These are phyloP conservation scores for Gaultheria prostrata DNA, from an alignment of 148 eudicot species.

Conservation along the genomic window DNA sequence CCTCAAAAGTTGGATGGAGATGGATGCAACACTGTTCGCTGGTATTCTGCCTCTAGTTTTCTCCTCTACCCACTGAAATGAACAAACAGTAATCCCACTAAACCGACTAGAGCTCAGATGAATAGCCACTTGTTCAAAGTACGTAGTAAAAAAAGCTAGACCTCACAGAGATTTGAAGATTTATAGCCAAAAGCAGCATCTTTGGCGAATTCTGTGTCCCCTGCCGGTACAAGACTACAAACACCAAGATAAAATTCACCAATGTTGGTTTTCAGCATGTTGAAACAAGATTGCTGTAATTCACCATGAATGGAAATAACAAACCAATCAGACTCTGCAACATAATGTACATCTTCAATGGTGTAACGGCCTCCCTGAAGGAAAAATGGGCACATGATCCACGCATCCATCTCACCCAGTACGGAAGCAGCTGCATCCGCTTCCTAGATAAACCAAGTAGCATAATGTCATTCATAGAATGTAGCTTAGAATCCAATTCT, in stretches of 20 bases:
- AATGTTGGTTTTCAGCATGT: not conserved
- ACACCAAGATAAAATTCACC: slow-evolving; percentile 10
- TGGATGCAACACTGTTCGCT: slow-evolving; percentile 70
- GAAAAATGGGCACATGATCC: slow-evolving; percentile 98
- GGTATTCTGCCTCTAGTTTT: slow-evolving; percentile 78
- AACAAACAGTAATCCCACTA: slow-evolving; percentile 8
- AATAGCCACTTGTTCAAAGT: not conserved
- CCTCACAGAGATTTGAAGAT: slow-evolving; percentile 94
- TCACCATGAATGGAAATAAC: not conserved
- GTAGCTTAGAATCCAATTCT: not conserved
- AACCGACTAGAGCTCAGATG: slow-evolving; percentile 1
- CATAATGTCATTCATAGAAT: slow-evolving; percentile 18
- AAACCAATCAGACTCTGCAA: slow-evolving; percentile 86
- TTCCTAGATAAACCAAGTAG: slow-evolving; percentile 52
- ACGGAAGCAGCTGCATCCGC: slow-evolving; percentile 91
- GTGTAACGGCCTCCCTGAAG: slow-evolving; percentile 99
- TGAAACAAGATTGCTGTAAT: not conserved
- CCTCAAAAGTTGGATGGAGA: slow-evolving; percentile 76
- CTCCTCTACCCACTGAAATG: slow-evolving; percentile 90
- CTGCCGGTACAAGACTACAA: slow-evolving; percentile 93
- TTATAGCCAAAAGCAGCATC: slow-evolving; percentile 95
- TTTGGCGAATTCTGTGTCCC: slow-evolving; percentile 95
- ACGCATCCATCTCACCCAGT: slow-evolving; percentile 90
- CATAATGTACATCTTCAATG: slow-evolving; percentile 85
- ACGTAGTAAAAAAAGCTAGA: slow-evolving; percentile 24